A percentile compares a stretch with the other conserved stretches of the same genome.
Evolutionary conservation across 2,329 filamentous ascomycete species (phyloP).

Genomic region (Fusarium temperatum): DNA sequence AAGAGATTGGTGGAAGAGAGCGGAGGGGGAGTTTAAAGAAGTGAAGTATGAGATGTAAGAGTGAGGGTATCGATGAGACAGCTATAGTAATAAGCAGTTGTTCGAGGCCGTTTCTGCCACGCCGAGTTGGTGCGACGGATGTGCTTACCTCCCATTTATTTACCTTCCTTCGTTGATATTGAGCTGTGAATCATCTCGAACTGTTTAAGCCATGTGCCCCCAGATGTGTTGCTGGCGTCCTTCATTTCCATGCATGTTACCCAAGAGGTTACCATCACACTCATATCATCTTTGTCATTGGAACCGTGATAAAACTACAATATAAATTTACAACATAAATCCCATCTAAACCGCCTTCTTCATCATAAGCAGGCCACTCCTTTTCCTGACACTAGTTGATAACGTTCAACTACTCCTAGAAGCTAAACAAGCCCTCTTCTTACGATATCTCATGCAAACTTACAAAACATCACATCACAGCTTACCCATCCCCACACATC

Average conservation of each 20-base stretch:
- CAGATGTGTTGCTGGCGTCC: neutral
- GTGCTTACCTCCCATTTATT: neutral
- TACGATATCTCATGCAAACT: neutral
- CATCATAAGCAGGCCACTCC: neutral
- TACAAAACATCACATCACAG: neutral
- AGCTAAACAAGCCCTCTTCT: neutral
- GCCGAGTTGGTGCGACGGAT: neutral
- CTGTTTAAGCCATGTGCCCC: neutral
- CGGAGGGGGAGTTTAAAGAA: constrained; percentile 34
- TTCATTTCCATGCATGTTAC: neutral
- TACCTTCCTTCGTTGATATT: no score
- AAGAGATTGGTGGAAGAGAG: constrained; percentile 37
- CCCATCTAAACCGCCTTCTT: neutral
- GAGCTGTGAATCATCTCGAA: no score
- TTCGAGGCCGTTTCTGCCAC: neutral
- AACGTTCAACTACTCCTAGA: neutral
- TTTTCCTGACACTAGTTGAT: neutral
- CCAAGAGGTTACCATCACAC: neutral
- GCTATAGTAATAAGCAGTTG: neutral
- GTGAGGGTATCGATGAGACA: neutral
- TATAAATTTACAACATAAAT: neutral
- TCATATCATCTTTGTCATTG: neutral
- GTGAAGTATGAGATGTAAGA: constrained; percentile 28
- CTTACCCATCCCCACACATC: neutral
- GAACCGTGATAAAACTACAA: neutral